phyloP scores from a whole-genome alignment of 495 filamentous ascomycete genomes.

The Aspergillus olivimuriae region DNA sequence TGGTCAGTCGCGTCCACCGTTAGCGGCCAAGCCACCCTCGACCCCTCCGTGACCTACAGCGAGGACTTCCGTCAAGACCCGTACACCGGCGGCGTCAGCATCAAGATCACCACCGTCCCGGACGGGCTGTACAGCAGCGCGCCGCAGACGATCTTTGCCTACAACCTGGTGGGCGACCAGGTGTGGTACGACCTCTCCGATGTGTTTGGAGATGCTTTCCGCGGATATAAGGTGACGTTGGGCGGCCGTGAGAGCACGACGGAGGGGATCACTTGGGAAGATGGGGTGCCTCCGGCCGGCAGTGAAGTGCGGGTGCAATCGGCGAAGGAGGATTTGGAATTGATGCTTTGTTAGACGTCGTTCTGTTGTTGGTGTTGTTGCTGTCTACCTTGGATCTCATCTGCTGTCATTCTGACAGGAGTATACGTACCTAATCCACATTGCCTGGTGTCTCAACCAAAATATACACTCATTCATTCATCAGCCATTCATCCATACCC shows the following conservation, averaged over 20 bases:
- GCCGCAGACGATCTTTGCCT: slow-evolving; percentile 48
- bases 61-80: slow-evolving; percentile 42
- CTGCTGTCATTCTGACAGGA: too few species aligned
- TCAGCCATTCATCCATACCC: too few species aligned
- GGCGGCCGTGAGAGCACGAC: slow-evolving; percentile 29
- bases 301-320: slow-evolving; percentile 40
- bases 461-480: too few species aligned
- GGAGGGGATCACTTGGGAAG: slow-evolving; percentile 40
- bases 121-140: slow-evolving; percentile 45
- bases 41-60: slow-evolving; percentile 20
- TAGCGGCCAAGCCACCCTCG: slow-evolving; percentile 21
- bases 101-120: slow-evolving; percentile 45
- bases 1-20: slow-evolving; percentile 47
- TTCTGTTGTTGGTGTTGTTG: too few species aligned
- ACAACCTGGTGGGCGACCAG: slow-evolving; percentile 38
- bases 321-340: slow-evolving; percentile 25
- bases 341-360: too few species aligned
- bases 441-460: too few species aligned
- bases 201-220: slow-evolving; percentile 52
- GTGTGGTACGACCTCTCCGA: slow-evolving; percentile 55
- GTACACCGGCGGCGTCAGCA: slow-evolving; percentile 43
- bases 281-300: slow-evolving; percentile 44
- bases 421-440: too few species aligned
- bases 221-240: slow-evolving; percentile 35
- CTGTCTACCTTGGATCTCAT: too few species aligned